Evolutionary conservation across 306 rosid genomes (phyloP).

Genomic region (Casuarina cunninghamiana): DNA sequence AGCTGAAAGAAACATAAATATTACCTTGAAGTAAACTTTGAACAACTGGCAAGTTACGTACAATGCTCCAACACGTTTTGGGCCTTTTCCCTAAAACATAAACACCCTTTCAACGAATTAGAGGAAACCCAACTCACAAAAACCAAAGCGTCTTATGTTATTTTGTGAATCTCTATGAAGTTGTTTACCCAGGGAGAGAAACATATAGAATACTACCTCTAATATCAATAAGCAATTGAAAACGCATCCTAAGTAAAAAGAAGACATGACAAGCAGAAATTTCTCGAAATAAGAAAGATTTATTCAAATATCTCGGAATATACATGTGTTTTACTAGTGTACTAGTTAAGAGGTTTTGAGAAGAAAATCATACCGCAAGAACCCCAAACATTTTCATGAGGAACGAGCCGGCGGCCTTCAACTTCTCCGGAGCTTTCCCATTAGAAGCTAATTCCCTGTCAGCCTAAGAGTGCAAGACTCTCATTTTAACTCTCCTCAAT

Average conservation of each 20-base stretch:
- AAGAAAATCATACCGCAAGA: slow-evolving; percentile 72
- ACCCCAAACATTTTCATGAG: slow-evolving; percentile 96
- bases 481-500: slow-evolving; percentile 17
- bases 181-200: neutral
- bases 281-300: neutral
- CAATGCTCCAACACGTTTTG: slow-evolving; percentile 93
- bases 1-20: slow-evolving; percentile 14
- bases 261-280: neutral
- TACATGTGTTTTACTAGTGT: neutral
- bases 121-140: slow-evolving; percentile 6
- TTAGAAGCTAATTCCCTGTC: slow-evolving; percentile 71
- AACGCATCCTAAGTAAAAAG: neutral
- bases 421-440: slow-evolving; percentile 88
- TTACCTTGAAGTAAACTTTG: slow-evolving; percentile 91
- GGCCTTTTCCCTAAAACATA: slow-evolving; percentile 80
- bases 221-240: neutral
- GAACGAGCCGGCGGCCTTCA: slow-evolving; percentile 95
- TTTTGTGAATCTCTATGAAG: neutral
- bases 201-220: neutral
- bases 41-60: slow-evolving; percentile 93
- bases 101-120: slow-evolving; percentile 26
- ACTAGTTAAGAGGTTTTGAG: neutral
- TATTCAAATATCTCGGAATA: neutral
- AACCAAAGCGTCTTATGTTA: neutral
- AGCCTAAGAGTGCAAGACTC: slow-evolving; percentile 42